Conservation (phyloP, 139 green algal species). For the Auxenochlorella pyrenoidosa region DNA sequence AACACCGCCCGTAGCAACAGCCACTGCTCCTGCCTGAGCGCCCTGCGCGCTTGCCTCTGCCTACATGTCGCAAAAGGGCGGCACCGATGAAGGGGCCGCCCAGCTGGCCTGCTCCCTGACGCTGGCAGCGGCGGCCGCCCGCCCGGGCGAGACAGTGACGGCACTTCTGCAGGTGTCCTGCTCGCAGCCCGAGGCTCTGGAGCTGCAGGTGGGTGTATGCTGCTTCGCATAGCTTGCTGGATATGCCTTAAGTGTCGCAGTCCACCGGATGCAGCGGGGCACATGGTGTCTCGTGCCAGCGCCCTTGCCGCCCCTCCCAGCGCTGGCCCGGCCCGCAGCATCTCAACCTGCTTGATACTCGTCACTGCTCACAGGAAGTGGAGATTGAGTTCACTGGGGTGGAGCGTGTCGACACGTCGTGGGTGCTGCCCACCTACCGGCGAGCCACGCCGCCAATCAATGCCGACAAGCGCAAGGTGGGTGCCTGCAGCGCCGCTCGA, state of each 20-base stretch:
- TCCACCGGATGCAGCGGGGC: no score
- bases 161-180: slow-evolving; percentile 45
- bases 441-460: slow-evolving; percentile 38
- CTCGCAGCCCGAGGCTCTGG: slow-evolving; percentile 19
- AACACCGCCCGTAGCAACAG: neutral
- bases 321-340: no score
- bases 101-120: slow-evolving; percentile 15
- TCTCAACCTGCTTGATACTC: no score
- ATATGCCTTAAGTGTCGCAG: no score
- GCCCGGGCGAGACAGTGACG: slow-evolving; percentile 45
- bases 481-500: neutral
- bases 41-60: neutral
- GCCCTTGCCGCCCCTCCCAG: no score
- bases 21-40: neutral
- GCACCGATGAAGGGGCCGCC: neutral
- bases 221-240: neutral
- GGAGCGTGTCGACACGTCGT: slow-evolving; percentile 60
- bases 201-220: slow-evolving; percentile 38
- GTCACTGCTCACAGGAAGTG: slow-evolving; percentile 18
- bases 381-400: slow-evolving; percentile 49
- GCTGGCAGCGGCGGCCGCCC: slow-evolving; percentile 20
- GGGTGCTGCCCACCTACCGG: slow-evolving; percentile 48
- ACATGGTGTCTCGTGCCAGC: no score
- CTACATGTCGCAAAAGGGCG: neutral
- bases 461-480: slow-evolving; percentile 40